Evolutionary conservation across 768 basidiomycete genomes (phyloP).

Genomic region (Podaxis sp.): DNA sequence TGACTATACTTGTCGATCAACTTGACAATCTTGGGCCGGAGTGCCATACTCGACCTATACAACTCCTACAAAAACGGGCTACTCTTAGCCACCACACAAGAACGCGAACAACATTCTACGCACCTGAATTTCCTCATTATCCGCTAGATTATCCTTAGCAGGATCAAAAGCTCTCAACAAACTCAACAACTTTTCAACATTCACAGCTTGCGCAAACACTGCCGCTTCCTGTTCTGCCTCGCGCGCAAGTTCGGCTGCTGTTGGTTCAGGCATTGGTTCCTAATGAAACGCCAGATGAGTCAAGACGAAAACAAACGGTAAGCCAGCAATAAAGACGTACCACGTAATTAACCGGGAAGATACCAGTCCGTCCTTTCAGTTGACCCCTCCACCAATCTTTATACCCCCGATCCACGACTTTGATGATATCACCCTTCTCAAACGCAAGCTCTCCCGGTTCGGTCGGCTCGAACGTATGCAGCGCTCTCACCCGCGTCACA

Average conservation of each 20-base stretch:
- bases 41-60: conserved; percentile 85
- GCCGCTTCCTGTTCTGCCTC: conserved; percentile 88
- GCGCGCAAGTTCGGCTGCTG: conserved; percentile 66
- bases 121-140: conserved; percentile 88
- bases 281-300: conserved; percentile 25
- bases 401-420: conserved; percentile 91
- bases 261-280: conserved; percentile 88
- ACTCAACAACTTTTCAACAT: conserved; percentile 77
- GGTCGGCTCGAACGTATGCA: conserved; percentile 86
- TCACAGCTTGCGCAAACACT: conserved; percentile 84
- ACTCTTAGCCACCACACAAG: background rate
- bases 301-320: conserved; percentile 3
- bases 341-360: conserved; percentile 97
- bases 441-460: conserved; percentile 91
- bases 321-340: conserved; percentile 40
- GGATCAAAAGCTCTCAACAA: conserved; percentile 77
- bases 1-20: conserved; percentile 97
- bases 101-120: conserved; percentile 17
- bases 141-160: conserved; percentile 79
- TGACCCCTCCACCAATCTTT: conserved; percentile 98
- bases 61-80: conserved; percentile 57
- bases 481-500: conserved; percentile 82
- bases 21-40: conserved; percentile 94
- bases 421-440: conserved; percentile 90
- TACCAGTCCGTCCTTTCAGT: conserved; percentile 84